Base-by-base conservation (phyloP, 2,329 filamentous ascomycete genomes). In the Hypoxylon sp. region DNA sequence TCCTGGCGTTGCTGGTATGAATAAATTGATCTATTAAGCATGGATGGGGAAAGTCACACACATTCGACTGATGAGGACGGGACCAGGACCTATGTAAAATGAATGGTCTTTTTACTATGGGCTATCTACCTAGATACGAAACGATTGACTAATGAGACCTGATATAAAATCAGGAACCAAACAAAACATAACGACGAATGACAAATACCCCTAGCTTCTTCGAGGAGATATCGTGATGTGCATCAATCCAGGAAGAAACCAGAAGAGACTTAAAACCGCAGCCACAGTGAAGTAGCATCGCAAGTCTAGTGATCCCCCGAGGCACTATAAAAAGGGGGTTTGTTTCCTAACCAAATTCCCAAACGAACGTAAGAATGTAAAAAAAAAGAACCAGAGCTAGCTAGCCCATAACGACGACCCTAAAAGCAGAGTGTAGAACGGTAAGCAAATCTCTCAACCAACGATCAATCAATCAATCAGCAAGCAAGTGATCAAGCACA, bases 111-210 rank as follows among this genome's bases (percentile, higher is more conserved):
- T 42, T n/a, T 49, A 53, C 44, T 54, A 55, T 44, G 43, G 30
- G 45, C 49, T 50, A 50, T 56, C 48, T 59, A 52, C 40, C 44
- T 47, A 51, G 52, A 53, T 45, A 43, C 51, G 36, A 46, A 59
- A 59, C 45, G 57, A 57, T 46, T 47, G 45, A 56, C 56, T 60
- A 52, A 63, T 58, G 50, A 59, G 59, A 63, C 40, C 51, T 58
- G n/a, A n/a, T n/a, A n/a, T n/a, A 40, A 49, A 54, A 50, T 23
- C 30, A 45, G 35, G 27, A 53, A 45, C 44, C 44, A 44, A n/a
- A n/a, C n/a, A n/a, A n/a, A n/a, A n/a, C n/a, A n/a, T n/a, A n/a
- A n/a, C n/a, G 27, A 36, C 31, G 9, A n/a, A 46, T 20, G 34
- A 31, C 12, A 21, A 53, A 23, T 27, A 35, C 13, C 27, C 17